Conservation (phyloP, 805 yeast species). For the Wickerhamiella alocasiicola region DNA sequence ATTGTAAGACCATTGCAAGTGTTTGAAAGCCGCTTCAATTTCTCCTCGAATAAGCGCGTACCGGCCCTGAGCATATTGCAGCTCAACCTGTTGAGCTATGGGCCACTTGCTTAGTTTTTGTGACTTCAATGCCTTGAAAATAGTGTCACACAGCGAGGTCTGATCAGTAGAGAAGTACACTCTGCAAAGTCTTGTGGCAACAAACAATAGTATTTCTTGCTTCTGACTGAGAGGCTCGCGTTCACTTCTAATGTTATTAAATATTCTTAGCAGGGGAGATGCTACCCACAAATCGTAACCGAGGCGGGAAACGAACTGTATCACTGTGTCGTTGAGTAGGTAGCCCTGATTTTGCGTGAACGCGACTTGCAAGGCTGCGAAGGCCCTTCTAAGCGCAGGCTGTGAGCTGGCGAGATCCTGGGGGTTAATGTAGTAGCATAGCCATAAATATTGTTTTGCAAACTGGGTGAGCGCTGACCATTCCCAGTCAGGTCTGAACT, state of each 20-base stretch:
- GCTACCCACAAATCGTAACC: conserved; percentile 34
- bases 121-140: conserved; percentile 71
- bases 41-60: conserved; percentile 22
- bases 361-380: conserved; percentile 33
- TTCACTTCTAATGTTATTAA: conserved; percentile 47
- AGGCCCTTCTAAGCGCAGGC: conserved; percentile 38
- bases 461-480: conserved; percentile 39
- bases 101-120: conserved; percentile 13
- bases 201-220: conserved; percentile 38
- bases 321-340: conserved; percentile 16
- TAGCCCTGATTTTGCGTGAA: conserved; percentile 26
- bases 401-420: conserved; percentile 38
- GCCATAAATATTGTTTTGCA: conserved; percentile 35
- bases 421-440: conserved; percentile 42
- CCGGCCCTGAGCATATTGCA: conserved; percentile 26
- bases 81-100: conserved; percentile 21
- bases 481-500: conserved; percentile 27
- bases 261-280: conserved; percentile 41
- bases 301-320: conserved; percentile 11
- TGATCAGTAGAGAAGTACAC: conserved; percentile 36
- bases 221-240: conserved; percentile 25
- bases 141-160: conserved; percentile 40
- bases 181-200: conserved; percentile 44
- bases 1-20: conserved; percentile 43
- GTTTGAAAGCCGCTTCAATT: conserved; percentile 22